Evolutionary conservation across 176 grass and related monocot species (phyloP).

Genomic region (Carex kokanica): DNA sequence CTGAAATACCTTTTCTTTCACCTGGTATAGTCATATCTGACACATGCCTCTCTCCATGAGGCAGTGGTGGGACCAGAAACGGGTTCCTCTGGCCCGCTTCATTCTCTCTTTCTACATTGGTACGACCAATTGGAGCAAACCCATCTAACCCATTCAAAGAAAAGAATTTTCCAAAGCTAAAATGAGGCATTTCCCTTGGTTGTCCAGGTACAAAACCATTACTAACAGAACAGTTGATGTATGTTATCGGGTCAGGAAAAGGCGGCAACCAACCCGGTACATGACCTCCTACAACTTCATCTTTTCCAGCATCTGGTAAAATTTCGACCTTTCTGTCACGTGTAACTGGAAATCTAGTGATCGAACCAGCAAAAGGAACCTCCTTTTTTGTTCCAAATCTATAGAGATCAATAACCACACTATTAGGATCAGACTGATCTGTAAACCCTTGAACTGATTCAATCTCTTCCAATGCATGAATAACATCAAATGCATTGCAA

Average conservation of each 20-base stretch:
- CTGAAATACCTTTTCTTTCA: slow-evolving; percentile 42
- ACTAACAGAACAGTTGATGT: slow-evolving; percentile 44
- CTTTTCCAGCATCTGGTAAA: slow-evolving; percentile 22
- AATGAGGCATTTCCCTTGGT: slow-evolving; percentile 63
- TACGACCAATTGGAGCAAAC: slow-evolving; percentile 18
- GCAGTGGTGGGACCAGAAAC: slow-evolving; percentile 53
- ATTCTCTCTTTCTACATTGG: slow-evolving; percentile 46
- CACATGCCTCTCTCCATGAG: slow-evolving; percentile 41
- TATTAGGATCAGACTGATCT: slow-evolving; percentile 42
- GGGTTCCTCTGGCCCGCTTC: slow-evolving; percentile 50
- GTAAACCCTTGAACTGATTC: slow-evolving; percentile 48
- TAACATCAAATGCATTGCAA: slow-evolving; percentile 73
- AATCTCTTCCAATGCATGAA: slow-evolving; percentile 74
- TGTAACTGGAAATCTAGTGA: slow-evolving; percentile 50
- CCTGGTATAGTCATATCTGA: slow-evolving; percentile 37
- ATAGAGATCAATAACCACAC: slow-evolving; percentile 55
- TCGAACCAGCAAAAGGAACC: slow-evolving; percentile 42
- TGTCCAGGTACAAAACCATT: slow-evolving; percentile 41
- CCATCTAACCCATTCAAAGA: slow-evolving; percentile 41
- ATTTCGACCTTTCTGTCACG: slow-evolving; percentile 6
- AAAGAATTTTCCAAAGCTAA: slow-evolving; percentile 65
- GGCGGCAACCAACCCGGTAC: slow-evolving; percentile 70
- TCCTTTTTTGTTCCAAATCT: slow-evolving; percentile 40
- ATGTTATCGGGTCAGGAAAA: slow-evolving; percentile 63
- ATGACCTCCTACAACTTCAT: slow-evolving; percentile 41